A percentile compares a stretch with the other conserved stretches of the same genome.
These are phyloP conservation scores for Karstenula rhodostoma DNA, from an alignment of 2,329 filamentous ascomycete genomes.

Conservation along the genomic window DNA sequence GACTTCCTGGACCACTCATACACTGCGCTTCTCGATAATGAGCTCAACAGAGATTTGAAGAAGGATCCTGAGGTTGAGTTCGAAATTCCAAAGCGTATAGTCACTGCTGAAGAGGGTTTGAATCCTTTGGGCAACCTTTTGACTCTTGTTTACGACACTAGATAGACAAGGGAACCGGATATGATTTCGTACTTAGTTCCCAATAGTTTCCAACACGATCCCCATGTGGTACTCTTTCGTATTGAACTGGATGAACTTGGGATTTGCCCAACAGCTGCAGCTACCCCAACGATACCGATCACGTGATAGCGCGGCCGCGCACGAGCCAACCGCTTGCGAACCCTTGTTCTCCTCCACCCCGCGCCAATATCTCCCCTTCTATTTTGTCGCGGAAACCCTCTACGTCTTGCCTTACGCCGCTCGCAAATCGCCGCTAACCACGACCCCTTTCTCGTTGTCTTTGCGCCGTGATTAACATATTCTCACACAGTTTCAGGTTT, in stretches of 20 bases:
- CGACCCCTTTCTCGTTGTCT: not conserved
- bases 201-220: too few species aligned
- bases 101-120: conserved; percentile 56
- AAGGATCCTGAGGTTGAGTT: conserved; percentile 91
- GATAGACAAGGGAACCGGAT: conserved; percentile 15
- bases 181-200: not conserved
- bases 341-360: not conserved
- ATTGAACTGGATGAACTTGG: not conserved
- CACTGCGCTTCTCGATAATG: conserved; percentile 82
- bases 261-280: not conserved
- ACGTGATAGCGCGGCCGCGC: conserved; percentile 4
- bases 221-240: too few species aligned
- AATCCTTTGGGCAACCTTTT: conserved; percentile 43
- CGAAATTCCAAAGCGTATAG: conserved; percentile 88
- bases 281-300: not conserved
- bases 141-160: conserved; percentile 38
- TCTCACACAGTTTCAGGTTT: not conserved
- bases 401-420: not conserved
- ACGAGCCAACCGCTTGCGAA: not conserved
- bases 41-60: conserved; percentile 82
- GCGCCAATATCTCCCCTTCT: not conserved
- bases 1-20: conserved; percentile 98
- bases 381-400: not conserved
- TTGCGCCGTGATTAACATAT: not conserved
- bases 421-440: not conserved